Evolutionary conservation across 768 basidiomycete genomes (phyloP).

Genomic region (Amanita brunnescens): DNA sequence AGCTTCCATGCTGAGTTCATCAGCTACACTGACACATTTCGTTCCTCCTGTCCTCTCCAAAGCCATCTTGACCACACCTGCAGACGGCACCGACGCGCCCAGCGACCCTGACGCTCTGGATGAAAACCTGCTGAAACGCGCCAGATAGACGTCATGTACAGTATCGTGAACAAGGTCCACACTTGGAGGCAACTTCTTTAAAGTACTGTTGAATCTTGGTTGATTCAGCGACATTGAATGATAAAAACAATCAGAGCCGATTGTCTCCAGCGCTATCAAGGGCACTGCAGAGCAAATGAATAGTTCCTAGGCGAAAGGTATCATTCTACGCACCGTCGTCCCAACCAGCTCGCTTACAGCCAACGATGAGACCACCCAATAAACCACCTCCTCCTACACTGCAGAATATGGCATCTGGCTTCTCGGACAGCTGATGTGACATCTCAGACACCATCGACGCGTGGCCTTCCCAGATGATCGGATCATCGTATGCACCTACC

Average conservation of each 20-base stretch:
- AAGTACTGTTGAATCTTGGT: constrained; percentile 22
- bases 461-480: constrained; percentile 66
- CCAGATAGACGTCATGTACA: constrained; percentile 41
- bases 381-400: constrained; percentile 72
- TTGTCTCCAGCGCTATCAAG: constrained; percentile 59
- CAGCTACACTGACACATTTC: constrained; percentile 52
- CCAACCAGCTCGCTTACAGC: constrained; percentile 61
- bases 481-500: constrained; percentile 66
- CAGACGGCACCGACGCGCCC: constrained; percentile 58
- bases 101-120: constrained; percentile 63
- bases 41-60: constrained; percentile 49
- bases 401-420: constrained; percentile 69
- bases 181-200: constrained; percentile 30
- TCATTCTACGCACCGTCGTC: constrained; percentile 43
- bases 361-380: constrained; percentile 58
- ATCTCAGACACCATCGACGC: constrained; percentile 68
- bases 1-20: constrained; percentile 61
- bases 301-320: background rate
- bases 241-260: constrained; percentile 68
- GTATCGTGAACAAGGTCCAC: constrained; percentile 32
- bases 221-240: constrained; percentile 55
- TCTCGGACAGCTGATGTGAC: constrained; percentile 37
- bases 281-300: constrained; percentile 35
- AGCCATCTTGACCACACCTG: constrained; percentile 57
- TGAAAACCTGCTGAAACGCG: constrained; percentile 46